phyloP scores from a whole-genome alignment of 441 rosid species.

The Biscutella laevigata region DNA sequence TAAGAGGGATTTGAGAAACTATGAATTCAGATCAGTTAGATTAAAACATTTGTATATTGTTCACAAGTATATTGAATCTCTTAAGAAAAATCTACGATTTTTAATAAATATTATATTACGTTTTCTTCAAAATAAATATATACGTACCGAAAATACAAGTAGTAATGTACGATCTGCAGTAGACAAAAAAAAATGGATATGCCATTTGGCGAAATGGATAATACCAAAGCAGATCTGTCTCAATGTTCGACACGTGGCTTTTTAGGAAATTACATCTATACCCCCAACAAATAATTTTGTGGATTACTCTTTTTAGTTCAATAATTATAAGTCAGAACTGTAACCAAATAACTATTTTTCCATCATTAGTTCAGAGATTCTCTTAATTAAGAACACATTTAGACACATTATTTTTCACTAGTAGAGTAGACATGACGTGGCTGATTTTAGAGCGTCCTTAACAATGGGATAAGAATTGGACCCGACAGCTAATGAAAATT shows the following conservation, averaged over 20 bases:
- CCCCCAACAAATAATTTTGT: not conserved
- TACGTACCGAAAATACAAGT: slow-evolving; percentile 7
- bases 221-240: slow-evolving; percentile 8
- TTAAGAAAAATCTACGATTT: not conserved
- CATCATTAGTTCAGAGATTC: too few species aligned
- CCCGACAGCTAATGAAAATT: slow-evolving; percentile 16
- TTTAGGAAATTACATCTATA: not conserved
- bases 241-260: slow-evolving; percentile 6
- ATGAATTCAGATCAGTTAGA: not conserved
- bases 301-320: not conserved
- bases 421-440: slow-evolving; percentile 7
- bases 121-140: not conserved
- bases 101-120: not conserved
- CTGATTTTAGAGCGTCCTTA: not conserved
- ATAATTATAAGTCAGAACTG: too few species aligned
- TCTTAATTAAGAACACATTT: too few species aligned
- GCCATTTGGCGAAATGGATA: slow-evolving; percentile 21
- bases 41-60: not conserved
- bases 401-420: not conserved
- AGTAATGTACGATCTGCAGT: slow-evolving; percentile 8
- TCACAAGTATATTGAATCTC: too few species aligned
- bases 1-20: not conserved
- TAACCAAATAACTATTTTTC: not conserved
- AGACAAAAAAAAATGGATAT: slow-evolving; percentile 10
- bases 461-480: slow-evolving; percentile 19